A percentile compares a stretch with the other conserved stretches of the same genome.
phyloP scores from a whole-genome alignment of 1,139 yeast species.

The Taphrina confusa region DNA sequence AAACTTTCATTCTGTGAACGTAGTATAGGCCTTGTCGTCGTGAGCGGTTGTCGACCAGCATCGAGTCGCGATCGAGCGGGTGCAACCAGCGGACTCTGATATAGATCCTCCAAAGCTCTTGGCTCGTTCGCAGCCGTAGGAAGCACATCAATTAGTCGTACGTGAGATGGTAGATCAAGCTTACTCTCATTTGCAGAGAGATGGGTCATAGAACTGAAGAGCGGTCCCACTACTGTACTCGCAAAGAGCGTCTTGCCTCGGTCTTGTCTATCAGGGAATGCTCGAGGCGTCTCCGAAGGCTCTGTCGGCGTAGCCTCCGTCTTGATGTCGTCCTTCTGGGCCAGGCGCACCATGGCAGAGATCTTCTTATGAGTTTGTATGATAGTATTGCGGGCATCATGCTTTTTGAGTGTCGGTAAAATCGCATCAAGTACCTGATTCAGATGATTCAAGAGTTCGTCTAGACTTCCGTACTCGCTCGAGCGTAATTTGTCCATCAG shows the following conservation, averaged over 20 bases:
- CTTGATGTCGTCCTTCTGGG: background rate
- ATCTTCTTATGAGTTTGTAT: background rate
- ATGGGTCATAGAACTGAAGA: slow-evolving; percentile 14
- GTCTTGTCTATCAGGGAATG: slow-evolving; percentile 1
- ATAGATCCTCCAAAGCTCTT: slow-evolving; percentile 1
- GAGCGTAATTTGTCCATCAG: background rate
- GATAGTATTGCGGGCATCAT: background rate
- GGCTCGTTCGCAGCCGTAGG: slow-evolving; percentile 1
- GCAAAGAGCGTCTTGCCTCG: slow-evolving; percentile 6
- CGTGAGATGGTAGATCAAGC: background rate
- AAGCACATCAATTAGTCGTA: background rate
- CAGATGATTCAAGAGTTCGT: slow-evolving; percentile 1
- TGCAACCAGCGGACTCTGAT: background rate
- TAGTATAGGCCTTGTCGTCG: background rate
- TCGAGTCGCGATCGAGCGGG: background rate
- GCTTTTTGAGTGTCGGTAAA: background rate
- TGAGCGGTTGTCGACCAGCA: background rate
- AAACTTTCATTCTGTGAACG: background rate
- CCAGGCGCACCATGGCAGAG: background rate
- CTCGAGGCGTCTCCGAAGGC: background rate
- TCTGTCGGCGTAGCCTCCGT: background rate
- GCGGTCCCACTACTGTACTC: slow-evolving; percentile 10
- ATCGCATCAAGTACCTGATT: background rate
- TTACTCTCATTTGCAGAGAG: background rate
- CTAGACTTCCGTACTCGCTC: background rate